These are phyloP conservation scores for Hericium rajendrae DNA, from an alignment of 768 basidiomycete species.

Conservation along the genomic window DNA sequence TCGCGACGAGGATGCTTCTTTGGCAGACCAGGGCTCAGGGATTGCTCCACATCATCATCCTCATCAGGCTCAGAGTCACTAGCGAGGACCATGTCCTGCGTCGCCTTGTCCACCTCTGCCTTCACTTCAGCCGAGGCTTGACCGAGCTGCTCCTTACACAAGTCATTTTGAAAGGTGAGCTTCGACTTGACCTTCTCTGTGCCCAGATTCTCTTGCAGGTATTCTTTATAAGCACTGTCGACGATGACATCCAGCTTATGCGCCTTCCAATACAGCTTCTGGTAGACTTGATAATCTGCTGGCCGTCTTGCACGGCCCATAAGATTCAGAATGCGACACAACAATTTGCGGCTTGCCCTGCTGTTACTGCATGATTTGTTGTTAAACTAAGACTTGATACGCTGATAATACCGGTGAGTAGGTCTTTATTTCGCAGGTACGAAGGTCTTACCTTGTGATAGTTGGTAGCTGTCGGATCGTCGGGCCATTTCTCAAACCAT, in stretches of 20 bases:
- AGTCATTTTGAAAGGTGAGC: background rate
- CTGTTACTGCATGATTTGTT: background rate
- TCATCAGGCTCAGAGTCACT: background rate
- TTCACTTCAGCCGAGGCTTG: background rate
- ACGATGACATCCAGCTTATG: background rate
- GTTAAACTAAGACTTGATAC: background rate
- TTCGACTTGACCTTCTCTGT: background rate
- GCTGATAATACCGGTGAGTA: too few relatives aligned
- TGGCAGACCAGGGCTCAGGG: too few relatives aligned
- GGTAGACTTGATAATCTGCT: background rate
- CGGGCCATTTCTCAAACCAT: background rate
- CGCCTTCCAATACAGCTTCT: background rate
- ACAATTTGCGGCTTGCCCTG: background rate
- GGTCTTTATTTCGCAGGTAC: background rate
- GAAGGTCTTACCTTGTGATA: background rate
- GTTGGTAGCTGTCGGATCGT: background rate
- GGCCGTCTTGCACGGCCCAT: background rate
- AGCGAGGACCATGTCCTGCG: too few relatives aligned
- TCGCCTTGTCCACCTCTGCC: background rate
- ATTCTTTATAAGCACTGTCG: background rate
- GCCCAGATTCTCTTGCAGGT: background rate
- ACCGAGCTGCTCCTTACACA: background rate
- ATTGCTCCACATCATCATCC: background rate
- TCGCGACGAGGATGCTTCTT: too few relatives aligned
- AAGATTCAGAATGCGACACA: background rate